phyloP scores from a whole-genome alignment of 2,329 filamentous ascomycete genomes.

The Mycosphaerella sp. region DNA sequence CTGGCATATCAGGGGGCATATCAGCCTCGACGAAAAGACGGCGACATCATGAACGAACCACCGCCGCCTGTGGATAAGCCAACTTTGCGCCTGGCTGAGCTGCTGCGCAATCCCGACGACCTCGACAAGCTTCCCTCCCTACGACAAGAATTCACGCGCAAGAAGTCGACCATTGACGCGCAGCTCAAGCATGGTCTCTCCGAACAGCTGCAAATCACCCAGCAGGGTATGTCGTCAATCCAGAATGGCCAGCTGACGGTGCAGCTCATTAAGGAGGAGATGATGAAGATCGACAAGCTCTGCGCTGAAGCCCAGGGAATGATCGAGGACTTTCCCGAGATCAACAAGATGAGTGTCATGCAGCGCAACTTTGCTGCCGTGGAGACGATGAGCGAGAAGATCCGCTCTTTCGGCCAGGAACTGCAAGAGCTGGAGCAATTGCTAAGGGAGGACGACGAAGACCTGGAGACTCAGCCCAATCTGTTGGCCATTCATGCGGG shows the following conservation, averaged over 20 bases:
- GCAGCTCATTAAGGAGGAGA: conserved; percentile 90
- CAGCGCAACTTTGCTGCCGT: conserved; percentile 95
- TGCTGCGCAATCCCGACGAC: conserved; percentile 91
- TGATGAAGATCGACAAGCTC: conserved; percentile 96
- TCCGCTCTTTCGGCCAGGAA: conserved; percentile 79
- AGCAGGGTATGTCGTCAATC: conserved; percentile 84
- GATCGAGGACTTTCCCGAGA: conserved; percentile 91
- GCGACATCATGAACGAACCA: conserved; percentile 27
- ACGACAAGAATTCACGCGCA: conserved; percentile 87
- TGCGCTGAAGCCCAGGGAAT: conserved; percentile 97
- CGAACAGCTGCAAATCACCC: conserved; percentile 90
- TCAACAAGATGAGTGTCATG: conserved; percentile 86
- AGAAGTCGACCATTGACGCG: conserved; percentile 84
- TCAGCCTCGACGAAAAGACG: background rate
- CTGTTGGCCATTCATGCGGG: conserved; percentile 85
- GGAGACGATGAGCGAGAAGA: conserved; percentile 83
- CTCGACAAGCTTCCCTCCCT: conserved; percentile 89
- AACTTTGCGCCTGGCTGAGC: conserved; percentile 69
- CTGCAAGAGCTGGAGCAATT: conserved; percentile 69
- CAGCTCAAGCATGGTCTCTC: conserved; percentile 82
- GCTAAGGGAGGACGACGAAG: conserved; percentile 74
- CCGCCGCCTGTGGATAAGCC: conserved; percentile 27
- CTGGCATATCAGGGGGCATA: background rate
- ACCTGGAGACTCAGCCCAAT: conserved; percentile 87
- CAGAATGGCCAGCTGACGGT: conserved; percentile 87